Percentiles rank a stretch among this genome's conserved stretches.
Conservation (phyloP, 441 rosid genomes). For the Viola pubescens region DNA sequence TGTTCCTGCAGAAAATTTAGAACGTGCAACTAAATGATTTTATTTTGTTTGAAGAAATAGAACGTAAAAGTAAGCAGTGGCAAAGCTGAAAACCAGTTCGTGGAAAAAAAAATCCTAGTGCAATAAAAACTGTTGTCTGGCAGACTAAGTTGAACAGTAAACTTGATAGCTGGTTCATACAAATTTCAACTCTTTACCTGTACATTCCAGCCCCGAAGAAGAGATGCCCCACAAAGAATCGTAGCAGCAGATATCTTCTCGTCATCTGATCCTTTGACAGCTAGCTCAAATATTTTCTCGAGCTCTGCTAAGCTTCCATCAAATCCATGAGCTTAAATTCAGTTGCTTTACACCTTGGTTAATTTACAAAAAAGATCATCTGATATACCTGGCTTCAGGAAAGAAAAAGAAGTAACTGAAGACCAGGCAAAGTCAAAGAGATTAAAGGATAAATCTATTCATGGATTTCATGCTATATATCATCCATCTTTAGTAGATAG, state of each 20-base stretch:
- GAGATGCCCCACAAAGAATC: conserved; percentile 94
- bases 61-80: neutral
- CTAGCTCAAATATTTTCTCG: conserved; percentile 90
- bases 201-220: conserved; percentile 90
- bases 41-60: neutral
- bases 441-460: conserved; percentile 22
- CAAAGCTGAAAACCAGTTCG: neutral
- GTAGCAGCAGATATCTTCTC: conserved; percentile 95
- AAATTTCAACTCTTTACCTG: conserved; percentile 42
- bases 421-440: conserved; percentile 40
- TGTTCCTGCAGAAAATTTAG: conserved; percentile 60
- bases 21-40: neutral
- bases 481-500: conserved; percentile 1
- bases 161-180: conserved; percentile 6
- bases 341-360: conserved; percentile 69
- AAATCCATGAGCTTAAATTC: conserved; percentile 78
- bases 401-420: conserved; percentile 57
- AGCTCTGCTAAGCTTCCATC: conserved; percentile 99
- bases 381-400: conserved; percentile 69
- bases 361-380: conserved; percentile 65
- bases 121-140: conserved; percentile 4
- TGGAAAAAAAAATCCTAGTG: neutral
- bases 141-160: neutral
- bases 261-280: conserved; percentile 79
- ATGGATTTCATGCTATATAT: conserved; percentile 9